Evolutionary conservation across 306 rosid genomes (phyloP), one percentile per base, ranked within the genome.

Genomic region (Quillaja saponaria): DNA sequence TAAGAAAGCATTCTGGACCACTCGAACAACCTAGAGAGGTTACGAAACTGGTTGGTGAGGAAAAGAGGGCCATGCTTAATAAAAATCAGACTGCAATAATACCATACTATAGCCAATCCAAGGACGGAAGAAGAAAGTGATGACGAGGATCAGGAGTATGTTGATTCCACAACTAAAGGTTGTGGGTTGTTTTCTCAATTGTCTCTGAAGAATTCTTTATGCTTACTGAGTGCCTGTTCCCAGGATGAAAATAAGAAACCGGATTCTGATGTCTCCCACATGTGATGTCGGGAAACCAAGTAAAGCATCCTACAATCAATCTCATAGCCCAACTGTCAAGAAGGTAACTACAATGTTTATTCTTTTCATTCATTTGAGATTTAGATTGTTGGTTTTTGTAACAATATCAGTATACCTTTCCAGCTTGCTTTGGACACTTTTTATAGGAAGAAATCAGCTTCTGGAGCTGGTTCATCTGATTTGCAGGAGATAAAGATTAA

Each of bases 181-280:
- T 89, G 99, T 17, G 95, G 96, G 7, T 40, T 89, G 45, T 67
- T 92, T 53, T 80, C 94, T 3, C 57, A 80, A 20, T 71, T 89
- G 34, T 79, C 84, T 72, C 35, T 92, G 16, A 78, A 82, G 76
- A 89, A 81, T 69, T 86, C 99, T 16, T 69, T 86, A 58, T 77
- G 86, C 78, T 72, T 77, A 65, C 53, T 92, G 64, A 77, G 66
- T 72, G n/a, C 87, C 94, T 67, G 54, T 80, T 61, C 76, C 87
- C 0, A 95, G 82, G 12, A 50, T 84, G 82, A 85, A 84, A 75
- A 37, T 74, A 37, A 82, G 66, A 74, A 71, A 73, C 15, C 78
- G 72, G 63, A 33, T 60, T 59, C 46, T 75, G 28, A 48, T 56
- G 61, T 44, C 83, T 69, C 38, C 82, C 42, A 17, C 73, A 31